Percentiles rank a stretch among this genome's conserved stretches.
Evolutionary conservation across 768 basidiomycete species (phyloP).

Genomic region (Auriscalpium orientale): DNA sequence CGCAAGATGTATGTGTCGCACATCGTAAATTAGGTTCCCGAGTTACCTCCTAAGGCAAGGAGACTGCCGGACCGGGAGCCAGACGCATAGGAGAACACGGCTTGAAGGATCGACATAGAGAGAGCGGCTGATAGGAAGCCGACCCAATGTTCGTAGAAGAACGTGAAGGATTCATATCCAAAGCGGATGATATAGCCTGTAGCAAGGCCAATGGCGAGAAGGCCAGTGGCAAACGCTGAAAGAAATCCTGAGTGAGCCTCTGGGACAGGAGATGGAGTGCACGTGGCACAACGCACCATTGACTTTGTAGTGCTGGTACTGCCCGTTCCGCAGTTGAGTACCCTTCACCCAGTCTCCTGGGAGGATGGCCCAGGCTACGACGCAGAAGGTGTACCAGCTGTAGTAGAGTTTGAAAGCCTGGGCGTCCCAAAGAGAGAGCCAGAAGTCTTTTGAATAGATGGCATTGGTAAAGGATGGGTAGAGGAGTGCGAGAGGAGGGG

Average conservation of each 20-base stretch:
- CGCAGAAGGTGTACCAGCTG: slow-evolving; percentile 86
- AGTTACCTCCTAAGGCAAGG: slow-evolving; percentile 90
- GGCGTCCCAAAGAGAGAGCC: slow-evolving; percentile 75
- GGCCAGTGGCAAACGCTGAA: slow-evolving; percentile 79
- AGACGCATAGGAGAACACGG: slow-evolving; percentile 54
- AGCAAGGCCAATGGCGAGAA: slow-evolving; percentile 71
- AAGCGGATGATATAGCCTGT: slow-evolving; percentile 61
- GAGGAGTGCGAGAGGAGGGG: slow-evolving; percentile 38
- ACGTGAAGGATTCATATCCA: slow-evolving; percentile 79
- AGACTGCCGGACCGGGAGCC: slow-evolving; percentile 68
- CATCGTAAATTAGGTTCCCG: slow-evolving; percentile 84
- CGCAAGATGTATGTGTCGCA: slow-evolving; percentile 32
- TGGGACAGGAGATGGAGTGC: too few species aligned
- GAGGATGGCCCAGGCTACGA: slow-evolving; percentile 73
- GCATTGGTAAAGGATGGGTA: slow-evolving; percentile 38
- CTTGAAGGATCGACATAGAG: slow-evolving; percentile 73
- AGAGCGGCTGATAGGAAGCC: slow-evolving; percentile 81
- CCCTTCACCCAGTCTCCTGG: slow-evolving; percentile 44
- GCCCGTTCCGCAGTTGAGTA: slow-evolving; percentile 58
- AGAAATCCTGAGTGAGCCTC: neutral
- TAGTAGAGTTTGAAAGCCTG: slow-evolving; percentile 71
- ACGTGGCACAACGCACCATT: slow-evolving; percentile 52
- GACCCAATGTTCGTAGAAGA: slow-evolving; percentile 87
- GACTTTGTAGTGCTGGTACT: slow-evolving; percentile 81
- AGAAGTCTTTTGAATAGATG: slow-evolving; percentile 48